Evolutionary conservation across 164 flowering plant species (phyloP).

Genomic region (Stephania yunnanensis): DNA sequence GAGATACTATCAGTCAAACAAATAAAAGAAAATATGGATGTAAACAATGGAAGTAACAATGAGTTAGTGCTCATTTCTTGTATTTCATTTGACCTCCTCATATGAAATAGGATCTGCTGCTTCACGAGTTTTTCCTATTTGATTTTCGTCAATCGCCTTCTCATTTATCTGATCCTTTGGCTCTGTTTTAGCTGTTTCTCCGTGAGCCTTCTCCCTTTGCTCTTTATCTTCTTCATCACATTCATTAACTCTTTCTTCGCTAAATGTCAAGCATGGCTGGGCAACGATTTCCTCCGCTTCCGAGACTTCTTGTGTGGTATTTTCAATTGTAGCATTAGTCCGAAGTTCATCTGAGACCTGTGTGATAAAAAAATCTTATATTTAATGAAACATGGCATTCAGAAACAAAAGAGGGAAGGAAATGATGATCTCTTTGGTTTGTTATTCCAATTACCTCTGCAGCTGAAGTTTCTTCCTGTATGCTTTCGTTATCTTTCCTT

Average conservation of each 20-base stretch:
- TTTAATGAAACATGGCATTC: background rate
- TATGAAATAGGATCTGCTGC: constrained; percentile 2
- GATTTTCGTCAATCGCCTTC: constrained; percentile 14
- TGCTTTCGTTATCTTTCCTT: constrained; percentile 16
- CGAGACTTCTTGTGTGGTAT: constrained; percentile 18
- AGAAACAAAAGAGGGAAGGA: background rate
- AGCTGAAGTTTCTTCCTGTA: constrained; percentile 11
- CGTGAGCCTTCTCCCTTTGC: background rate
- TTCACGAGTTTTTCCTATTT: constrained; percentile 7
- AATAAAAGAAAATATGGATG: background rate
- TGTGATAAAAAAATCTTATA: background rate
- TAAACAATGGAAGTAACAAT: background rate
- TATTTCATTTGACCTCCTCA: constrained; percentile 21
- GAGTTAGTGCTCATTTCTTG: background rate
- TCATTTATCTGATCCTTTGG: constrained; percentile 5
- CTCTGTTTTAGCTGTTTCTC: background rate
- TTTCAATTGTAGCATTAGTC: constrained; percentile 2
- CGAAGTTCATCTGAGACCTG: constrained; percentile 3
- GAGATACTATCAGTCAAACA: constrained; percentile 2
- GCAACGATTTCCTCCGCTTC: constrained; percentile 19
- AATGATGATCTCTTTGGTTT: background rate
- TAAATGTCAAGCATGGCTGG: constrained; percentile 13
- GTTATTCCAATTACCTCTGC: constrained; percentile 22
- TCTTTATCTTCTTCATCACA: constrained; percentile 18
- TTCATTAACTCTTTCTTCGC: constrained; percentile 17